A percentile compares a stretch with the other conserved stretches of the same genome.
Evolutionary conservation across 2,329 filamentous ascomycete genomes (phyloP).

Genomic region (Calycina herbarum): DNA sequence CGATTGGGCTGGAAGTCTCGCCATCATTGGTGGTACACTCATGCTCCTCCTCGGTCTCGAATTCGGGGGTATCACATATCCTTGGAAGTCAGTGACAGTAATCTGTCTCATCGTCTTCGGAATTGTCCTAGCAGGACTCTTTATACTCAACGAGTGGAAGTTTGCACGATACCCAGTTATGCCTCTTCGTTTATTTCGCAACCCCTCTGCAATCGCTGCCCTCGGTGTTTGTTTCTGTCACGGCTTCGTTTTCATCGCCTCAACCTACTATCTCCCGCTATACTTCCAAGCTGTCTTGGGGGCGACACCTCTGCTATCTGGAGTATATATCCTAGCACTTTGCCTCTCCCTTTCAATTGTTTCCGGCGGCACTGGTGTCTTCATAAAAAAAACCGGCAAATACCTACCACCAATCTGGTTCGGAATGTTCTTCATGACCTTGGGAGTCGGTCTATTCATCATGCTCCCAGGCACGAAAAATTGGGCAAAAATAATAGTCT

Average conservation of each 20-base stretch:
- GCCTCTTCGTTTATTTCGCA: constrained; percentile 69
- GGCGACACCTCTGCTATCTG: constrained; percentile 62
- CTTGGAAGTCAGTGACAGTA: constrained; percentile 47
- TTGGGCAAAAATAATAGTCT: constrained; percentile 57
- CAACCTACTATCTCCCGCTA: constrained; percentile 43
- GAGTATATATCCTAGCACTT: constrained; percentile 72
- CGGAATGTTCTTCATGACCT: constrained; percentile 58
- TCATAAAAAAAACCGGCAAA: constrained; percentile 62
- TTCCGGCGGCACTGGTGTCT: constrained; percentile 56
- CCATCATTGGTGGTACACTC: constrained; percentile 69
- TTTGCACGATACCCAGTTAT: constrained; percentile 77
- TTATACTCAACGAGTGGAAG: constrained; percentile 71
- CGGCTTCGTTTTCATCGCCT: constrained; percentile 49
- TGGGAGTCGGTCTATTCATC: constrained; percentile 65
- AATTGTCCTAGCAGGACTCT: constrained; percentile 56
- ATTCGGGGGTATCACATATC: constrained; percentile 73
- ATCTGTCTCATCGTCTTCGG: constrained; percentile 58
- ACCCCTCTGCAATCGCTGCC: constrained; percentile 64
- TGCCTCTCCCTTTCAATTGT: constrained; percentile 65
- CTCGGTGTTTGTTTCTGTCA: constrained; percentile 72
- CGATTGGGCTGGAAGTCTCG: constrained; percentile 60
- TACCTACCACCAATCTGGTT: constrained; percentile 61
- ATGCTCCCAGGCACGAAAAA: constrained; percentile 58
- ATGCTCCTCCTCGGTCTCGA: constrained; percentile 87
- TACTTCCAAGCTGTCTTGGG: constrained; percentile 67